Evolutionary conservation across 306 rosid species (phyloP), one percentile per base, ranked within the genome.

Genomic region (Lithocarpus polystachyus): DNA sequence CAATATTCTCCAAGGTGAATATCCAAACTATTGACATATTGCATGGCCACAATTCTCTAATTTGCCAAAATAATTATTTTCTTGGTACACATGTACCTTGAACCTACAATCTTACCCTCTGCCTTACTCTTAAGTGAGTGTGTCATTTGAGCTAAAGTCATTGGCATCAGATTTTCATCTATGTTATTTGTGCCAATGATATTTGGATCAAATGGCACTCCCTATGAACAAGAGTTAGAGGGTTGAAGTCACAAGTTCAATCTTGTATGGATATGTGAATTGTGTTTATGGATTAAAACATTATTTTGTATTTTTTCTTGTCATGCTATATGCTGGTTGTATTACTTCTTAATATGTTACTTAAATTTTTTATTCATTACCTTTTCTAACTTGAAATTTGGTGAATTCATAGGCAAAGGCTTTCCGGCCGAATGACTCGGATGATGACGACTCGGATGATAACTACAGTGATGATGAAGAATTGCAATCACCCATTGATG

Each of bases 401-500:
- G 22, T 79, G 64, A 56, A 33, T 23, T 22, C 28, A 56, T 77
- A 96, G 99, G 92, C 97, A 1, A 96, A 85, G 85, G 89, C 98
- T 80, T 96, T 96, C 75, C 91, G 92, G 53, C 92, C 92, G 12
- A 56, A 37, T 70, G 97, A 91, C 4, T 85, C 76, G 4, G 87
- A 87, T 3, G 96, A 93, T 15, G 94, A 91, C 0, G 94, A 96
- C 80, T 88, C 97, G 0, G 99, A 93, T 71, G 98, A 96, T 35
- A 98, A 91, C 74, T 96, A 80, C 70, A 93, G 96, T 73, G 99
- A 96, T 54, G 98, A 96, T 68, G 99, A 96, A 83, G 99, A 91
- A 88, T 86, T 93, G 87, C 99, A 96, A 79, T 96, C 99, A 11
- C 99, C 99, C 55, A 89, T 96, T 68, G 99, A 96, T 29, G 99